Conservation (phyloP, 192 early-diverging fungal genomes). For the Coemansia sp. region DNA sequence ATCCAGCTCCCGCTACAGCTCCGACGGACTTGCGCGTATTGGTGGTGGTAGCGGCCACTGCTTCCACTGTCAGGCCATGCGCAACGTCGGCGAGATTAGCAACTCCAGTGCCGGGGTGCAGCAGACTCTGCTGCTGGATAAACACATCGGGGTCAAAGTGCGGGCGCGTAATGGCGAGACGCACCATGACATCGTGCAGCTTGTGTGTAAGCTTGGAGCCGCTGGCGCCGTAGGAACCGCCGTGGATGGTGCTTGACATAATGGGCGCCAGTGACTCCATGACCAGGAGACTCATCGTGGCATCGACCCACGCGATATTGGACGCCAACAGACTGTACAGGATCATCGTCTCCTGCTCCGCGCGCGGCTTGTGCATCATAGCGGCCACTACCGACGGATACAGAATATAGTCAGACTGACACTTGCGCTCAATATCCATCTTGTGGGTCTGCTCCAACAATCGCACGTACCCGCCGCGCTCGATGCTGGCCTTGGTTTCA, state of each 20-base stretch:
- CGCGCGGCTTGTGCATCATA: slow-evolving; percentile 51
- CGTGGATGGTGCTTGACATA: slow-evolving; percentile 33
- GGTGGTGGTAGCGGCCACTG: slow-evolving; percentile 26
- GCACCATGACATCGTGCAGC: slow-evolving; percentile 53
- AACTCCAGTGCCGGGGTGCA: slow-evolving; percentile 9
- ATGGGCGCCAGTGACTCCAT: slow-evolving; percentile 55
- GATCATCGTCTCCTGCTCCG: slow-evolving; percentile 52
- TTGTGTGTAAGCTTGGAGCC: slow-evolving; percentile 52
- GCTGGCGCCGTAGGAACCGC: slow-evolving; percentile 14
- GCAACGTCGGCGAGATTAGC: slow-evolving; percentile 26
- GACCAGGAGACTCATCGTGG: slow-evolving; percentile 47
- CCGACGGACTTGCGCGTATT: slow-evolving; percentile 45
- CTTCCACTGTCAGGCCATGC: slow-evolving; percentile 39
- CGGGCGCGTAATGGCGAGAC: slow-evolving; percentile 50
- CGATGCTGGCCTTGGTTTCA: slow-evolving; percentile 31
- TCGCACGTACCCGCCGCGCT: slow-evolving; percentile 49
- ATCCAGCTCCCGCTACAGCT: slow-evolving; percentile 1
- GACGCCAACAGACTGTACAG: slow-evolving; percentile 50
- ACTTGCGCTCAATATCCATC: slow-evolving; percentile 43
- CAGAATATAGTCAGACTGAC: slow-evolving; percentile 52
- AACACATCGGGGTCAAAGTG: slow-evolving; percentile 56
- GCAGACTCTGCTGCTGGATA: slow-evolving; percentile 45
- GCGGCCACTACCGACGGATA: slow-evolving; percentile 51
- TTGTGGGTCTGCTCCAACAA: slow-evolving; percentile 52
- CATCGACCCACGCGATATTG: slow-evolving; percentile 47